Evolutionary conservation across 1,284 basidiomycete genomes (phyloP), one percentile per base, ranked within the genome.

Genomic region (Cutaneotrichosporon curvatum): DNA sequence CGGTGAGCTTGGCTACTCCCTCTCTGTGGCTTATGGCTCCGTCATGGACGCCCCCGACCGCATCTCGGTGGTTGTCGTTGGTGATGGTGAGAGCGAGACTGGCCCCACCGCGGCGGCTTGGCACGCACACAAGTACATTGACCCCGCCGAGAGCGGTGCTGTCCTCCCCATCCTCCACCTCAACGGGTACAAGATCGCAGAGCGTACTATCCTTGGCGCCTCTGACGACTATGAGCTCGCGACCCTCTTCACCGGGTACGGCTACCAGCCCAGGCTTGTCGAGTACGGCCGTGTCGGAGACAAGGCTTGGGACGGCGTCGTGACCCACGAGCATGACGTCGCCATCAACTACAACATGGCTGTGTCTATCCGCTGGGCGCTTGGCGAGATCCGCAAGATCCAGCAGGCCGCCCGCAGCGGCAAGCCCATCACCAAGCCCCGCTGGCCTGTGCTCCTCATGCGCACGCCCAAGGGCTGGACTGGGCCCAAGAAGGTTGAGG

Each of bases 1-100:
- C 47, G 77, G 88, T 31, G 88, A 91, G 67, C 78, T 90, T n/a
- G 87, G 87, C 14, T 89, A 89, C 58, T 85, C 87, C 0, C 79
- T 92, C 34, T 77, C 82, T 30, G 87, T 88, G 10, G 79, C 87
- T 0, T 91, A 86, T 59, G 85, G 85, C 20, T 59, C 61, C 43
- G 70, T 88, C 57, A 88, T 92, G 85, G 89, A 92, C 70, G 84
- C 85, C 51, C 88, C 87, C 9, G 78, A 91, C 61, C 79, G 87
- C 18, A 79, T 53, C 56, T 80, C 84, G 15, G 78, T 83, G 38
- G 85, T 82, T 5, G 76, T 92, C 31, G 74, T 92, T 18, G 89
- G 88, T 30, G 88, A 91, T 54, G 88, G 89, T 30, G 89, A 91
- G 72, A 81, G 82, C 19, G 87, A 91, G 72, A 86, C 85, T 2